A percentile compares a stretch with the other conserved stretches of the same genome.
Conservation (phyloP, 2,329 filamentous ascomycete species). For the Diaporthe vaccinii region DNA sequence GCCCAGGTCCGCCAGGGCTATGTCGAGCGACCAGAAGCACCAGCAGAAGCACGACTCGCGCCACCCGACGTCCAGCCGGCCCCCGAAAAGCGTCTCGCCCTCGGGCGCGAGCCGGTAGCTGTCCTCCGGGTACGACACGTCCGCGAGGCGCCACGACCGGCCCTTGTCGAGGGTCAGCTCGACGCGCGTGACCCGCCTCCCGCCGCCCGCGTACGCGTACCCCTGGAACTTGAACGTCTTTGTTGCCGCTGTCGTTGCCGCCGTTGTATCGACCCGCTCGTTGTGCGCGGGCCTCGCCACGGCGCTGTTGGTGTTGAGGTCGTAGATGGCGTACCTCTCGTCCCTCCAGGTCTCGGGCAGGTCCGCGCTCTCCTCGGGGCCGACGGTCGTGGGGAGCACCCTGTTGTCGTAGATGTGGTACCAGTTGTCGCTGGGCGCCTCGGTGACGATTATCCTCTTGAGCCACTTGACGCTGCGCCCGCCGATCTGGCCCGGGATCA, state of each 20-base stretch:
- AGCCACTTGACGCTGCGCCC: slow-evolving; percentile 95
- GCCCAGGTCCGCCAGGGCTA: slow-evolving; percentile 72
- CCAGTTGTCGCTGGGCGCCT: slow-evolving; percentile 88
- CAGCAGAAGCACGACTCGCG: slow-evolving; percentile 88
- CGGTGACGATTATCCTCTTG: slow-evolving; percentile 83
- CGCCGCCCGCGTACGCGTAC: slow-evolving; percentile 91
- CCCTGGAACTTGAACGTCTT: slow-evolving; percentile 77
- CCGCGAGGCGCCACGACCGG: slow-evolving; percentile 81
- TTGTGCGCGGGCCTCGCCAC: slow-evolving; percentile 85
- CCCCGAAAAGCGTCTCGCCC: slow-evolving; percentile 77
- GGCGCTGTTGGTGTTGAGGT: slow-evolving; percentile 88
- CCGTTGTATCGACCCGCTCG: slow-evolving; percentile 62
- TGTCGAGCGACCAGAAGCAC: slow-evolving; percentile 88
- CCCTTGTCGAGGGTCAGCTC: slow-evolving; percentile 89
- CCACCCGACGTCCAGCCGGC: slow-evolving; percentile 84
- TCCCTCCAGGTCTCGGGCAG: slow-evolving; percentile 86
- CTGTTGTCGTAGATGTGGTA: slow-evolving; percentile 96
- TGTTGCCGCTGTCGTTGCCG: too few relatives aligned
- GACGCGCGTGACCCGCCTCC: slow-evolving; percentile 84
- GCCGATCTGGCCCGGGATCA: slow-evolving; percentile 93
- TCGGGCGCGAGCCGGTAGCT: slow-evolving; percentile 76
- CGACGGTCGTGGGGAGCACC: slow-evolving; percentile 88
- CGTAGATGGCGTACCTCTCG: slow-evolving; percentile 93
- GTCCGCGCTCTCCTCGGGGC: slow-evolving; percentile 82
- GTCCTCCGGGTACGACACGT: slow-evolving; percentile 88